Percentiles rank a stretch among this genome's conserved stretches.
Conservation (phyloP, 2,329 filamentous ascomycete species). For the Neodidymelliopsis sp. region DNA sequence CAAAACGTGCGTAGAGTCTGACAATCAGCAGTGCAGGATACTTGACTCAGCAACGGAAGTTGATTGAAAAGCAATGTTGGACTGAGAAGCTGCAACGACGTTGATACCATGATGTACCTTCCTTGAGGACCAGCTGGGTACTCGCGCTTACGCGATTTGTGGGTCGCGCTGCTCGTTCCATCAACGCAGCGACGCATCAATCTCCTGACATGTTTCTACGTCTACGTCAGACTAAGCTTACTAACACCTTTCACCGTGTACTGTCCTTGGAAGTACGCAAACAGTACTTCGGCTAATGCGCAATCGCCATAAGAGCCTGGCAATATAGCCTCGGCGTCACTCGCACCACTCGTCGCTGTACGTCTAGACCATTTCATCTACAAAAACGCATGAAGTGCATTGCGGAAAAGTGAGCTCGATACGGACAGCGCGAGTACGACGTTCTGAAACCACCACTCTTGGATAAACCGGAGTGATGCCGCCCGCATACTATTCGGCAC, state of each 20-base stretch:
- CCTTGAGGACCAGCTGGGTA: slow-evolving; percentile 3
- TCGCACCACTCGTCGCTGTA: neutral
- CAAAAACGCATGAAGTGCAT: slow-evolving; percentile 13
- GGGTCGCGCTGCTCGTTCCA: slow-evolving; percentile 1
- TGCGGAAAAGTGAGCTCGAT: slow-evolving; percentile 13
- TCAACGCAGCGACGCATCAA: slow-evolving; percentile 1
- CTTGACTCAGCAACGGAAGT: neutral
- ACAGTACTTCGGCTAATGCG: too few relatives aligned
- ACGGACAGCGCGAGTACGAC: slow-evolving; percentile 6
- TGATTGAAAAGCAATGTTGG: neutral
- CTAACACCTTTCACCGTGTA: neutral
- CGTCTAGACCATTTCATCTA: neutral
- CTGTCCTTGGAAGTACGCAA: too few relatives aligned
- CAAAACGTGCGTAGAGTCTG: slow-evolving; percentile 2
- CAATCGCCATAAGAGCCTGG: too few relatives aligned
- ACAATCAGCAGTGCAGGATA: neutral
- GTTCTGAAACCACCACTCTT: slow-evolving; percentile 9
- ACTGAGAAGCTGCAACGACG: neutral
- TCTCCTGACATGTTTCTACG: neutral
- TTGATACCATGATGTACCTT: slow-evolving; percentile 4
- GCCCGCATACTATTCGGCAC: neutral
- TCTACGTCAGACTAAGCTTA: slow-evolving; percentile 1
- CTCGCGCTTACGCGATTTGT: slow-evolving; percentile 6
- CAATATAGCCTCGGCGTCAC: neutral
- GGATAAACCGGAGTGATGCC: slow-evolving; percentile 7